A percentile compares a stretch with the other conserved stretches of the same genome.
phyloP scores from a whole-genome alignment of 768 basidiomycete species.

The Lentinula detonsa region DNA sequence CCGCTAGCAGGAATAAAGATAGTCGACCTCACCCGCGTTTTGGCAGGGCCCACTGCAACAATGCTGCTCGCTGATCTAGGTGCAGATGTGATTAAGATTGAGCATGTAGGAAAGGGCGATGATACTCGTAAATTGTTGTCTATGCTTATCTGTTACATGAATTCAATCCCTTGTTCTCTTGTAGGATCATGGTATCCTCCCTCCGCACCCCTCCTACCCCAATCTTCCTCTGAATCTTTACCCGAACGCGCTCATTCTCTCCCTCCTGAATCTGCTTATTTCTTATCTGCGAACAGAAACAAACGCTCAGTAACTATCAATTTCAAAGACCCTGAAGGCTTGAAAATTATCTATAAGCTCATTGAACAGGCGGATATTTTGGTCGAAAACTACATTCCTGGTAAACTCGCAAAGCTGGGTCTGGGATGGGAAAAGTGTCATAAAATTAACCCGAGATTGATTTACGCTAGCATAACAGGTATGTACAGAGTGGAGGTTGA shows the following conservation, averaged over 20 bases:
- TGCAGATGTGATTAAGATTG: slow-evolving; percentile 92
- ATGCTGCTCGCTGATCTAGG: slow-evolving; percentile 92
- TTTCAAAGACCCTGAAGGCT: slow-evolving; percentile 74
- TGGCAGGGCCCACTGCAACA: slow-evolving; percentile 88
- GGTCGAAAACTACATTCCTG: slow-evolving; percentile 84
- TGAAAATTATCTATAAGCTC: slow-evolving; percentile 67
- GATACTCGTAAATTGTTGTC: slow-evolving; percentile 61
- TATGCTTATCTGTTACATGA: slow-evolving; percentile 6
- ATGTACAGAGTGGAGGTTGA: slow-evolving; percentile 11
- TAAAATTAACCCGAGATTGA: slow-evolving; percentile 69
- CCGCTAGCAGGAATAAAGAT: slow-evolving; percentile 77
- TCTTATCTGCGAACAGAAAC: slow-evolving; percentile 83
- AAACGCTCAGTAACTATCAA: slow-evolving; percentile 88
- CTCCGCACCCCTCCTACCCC: slow-evolving; percentile 39
- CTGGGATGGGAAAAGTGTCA: slow-evolving; percentile 81
- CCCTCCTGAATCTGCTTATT: slow-evolving; percentile 91
- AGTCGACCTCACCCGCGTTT: slow-evolving; percentile 84
- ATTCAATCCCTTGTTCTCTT: neutral
- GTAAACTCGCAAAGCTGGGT: slow-evolving; percentile 81
- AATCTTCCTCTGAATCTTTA: slow-evolving; percentile 20
- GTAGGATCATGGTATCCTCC: slow-evolving; percentile 66
- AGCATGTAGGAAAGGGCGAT: slow-evolving; percentile 75
- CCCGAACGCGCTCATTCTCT: slow-evolving; percentile 55
- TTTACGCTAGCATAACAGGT: slow-evolving; percentile 92
- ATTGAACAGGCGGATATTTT: slow-evolving; percentile 75